Evolutionary conservation across 768 basidiomycete genomes (phyloP).

Genomic region (Candolleomyces eurysporus): DNA sequence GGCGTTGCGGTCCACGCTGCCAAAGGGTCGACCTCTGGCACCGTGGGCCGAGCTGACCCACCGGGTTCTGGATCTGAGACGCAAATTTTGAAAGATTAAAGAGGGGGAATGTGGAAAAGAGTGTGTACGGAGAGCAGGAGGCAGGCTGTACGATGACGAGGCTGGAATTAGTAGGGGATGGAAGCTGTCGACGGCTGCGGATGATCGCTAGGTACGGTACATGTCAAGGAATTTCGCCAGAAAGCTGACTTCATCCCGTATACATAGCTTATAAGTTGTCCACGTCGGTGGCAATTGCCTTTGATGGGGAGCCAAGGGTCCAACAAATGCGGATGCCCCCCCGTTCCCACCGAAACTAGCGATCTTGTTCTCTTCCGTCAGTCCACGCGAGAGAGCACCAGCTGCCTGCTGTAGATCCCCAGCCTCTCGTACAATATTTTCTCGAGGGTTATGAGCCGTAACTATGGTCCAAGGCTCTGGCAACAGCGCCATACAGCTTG

Average conservation of each 20-base stretch:
- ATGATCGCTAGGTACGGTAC: conserved; percentile 5
- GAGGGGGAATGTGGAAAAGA: neutral
- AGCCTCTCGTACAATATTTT: no score
- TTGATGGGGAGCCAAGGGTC: no score
- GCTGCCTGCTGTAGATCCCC: no score
- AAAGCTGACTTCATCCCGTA: neutral
- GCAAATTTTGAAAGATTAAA: conserved; percentile 7
- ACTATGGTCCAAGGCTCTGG: neutral
- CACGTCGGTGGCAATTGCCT: conserved; percentile 9
- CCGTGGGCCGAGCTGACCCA: conserved; percentile 10
- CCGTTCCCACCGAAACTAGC: neutral
- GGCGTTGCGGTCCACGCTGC: conserved; percentile 61
- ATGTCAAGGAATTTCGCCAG: conserved; percentile 5
- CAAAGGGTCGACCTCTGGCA: conserved; percentile 58
- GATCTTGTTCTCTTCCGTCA: neutral
- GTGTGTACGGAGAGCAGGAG: neutral
- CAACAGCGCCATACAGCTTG: no score
- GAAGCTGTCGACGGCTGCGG: neutral
- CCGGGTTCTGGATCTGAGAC: conserved; percentile 6
- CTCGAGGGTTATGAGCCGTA: no score
- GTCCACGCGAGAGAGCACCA: no score
- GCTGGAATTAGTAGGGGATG: neutral
- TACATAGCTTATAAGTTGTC: neutral
- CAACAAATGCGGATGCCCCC: neutral
- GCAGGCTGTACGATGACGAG: neutral